Base-by-base conservation (phyloP, 768 basidiomycete genomes). In the Cubamyces lactineus region DNA sequence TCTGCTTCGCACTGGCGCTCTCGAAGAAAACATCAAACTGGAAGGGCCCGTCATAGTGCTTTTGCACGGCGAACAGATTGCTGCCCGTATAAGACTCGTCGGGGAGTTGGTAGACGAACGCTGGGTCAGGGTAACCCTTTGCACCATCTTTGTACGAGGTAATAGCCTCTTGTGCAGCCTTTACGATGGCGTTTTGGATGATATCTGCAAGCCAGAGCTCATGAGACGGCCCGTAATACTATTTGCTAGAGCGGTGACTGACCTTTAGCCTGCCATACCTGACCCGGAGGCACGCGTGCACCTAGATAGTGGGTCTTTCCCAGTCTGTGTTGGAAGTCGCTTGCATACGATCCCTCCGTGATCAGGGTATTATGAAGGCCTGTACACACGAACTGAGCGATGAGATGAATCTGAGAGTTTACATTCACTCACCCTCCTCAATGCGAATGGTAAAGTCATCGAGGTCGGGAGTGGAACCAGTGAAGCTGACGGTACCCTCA, bases 1-100 rank as follows among this genome's bases (percentile, higher is more conserved):
- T 83, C 61, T 85, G 83, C 61, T 83, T 83, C 13, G 82, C 79
- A 67, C 88, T 92, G 28, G 74, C 84, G 59, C 89, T 89, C 67
- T 97, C 93, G 70, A 87, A 97, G 73, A 88, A 86, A 16, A 98
- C 82, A 68, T 98, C 96, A 70, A 96, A 94, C 60, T 90, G 85
- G 77, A 96, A 98, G 28, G 83, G 79, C 1, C 92, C 94, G 12
- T 92, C 88, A 63, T 90, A 94, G 5, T 79, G 79, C 71, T 94
- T 96, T 73, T 98, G 96, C 49, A 96, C 82, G 12, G 90, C 94
- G 70, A 82, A 94, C 26, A 97, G 79, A 70, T 94, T 96, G 73
- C 89, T 89, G 43, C 81, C 83, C 13, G 82, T 80, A 57, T 86
- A 81, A 8, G 85, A 78, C 50, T 92, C 88, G 67, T 97, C 88